phyloP scores from a whole-genome alignment of 495 filamentous ascomycete species.

The Opeltia flavorubescens region DNA sequence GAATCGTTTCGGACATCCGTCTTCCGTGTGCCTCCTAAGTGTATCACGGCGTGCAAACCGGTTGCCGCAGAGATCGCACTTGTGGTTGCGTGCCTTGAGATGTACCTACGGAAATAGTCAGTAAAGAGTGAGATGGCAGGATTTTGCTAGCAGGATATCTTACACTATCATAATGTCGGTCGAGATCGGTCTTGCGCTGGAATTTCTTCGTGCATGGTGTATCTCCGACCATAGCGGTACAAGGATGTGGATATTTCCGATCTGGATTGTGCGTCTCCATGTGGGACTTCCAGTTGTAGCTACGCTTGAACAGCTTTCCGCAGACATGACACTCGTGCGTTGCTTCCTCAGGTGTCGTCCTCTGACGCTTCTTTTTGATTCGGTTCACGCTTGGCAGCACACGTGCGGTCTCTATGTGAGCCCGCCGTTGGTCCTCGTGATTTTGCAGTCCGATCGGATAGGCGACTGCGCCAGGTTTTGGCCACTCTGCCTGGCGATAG shows the following conservation, averaged over 20 bases:
- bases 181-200: constrained; percentile 72
- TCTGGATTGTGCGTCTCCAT: constrained; percentile 78
- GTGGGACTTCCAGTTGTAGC: constrained; percentile 85
- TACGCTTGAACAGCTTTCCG: constrained; percentile 67
- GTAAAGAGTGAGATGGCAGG: constrained; percentile 8
- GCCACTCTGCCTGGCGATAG: constrained; percentile 9
- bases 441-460: constrained; percentile 6
- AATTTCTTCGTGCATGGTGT: constrained; percentile 51
- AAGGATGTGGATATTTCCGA: constrained; percentile 54
- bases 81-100: constrained; percentile 54
- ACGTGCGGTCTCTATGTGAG: constrained; percentile 11
- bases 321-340: constrained; percentile 67
- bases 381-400: constrained; percentile 16
- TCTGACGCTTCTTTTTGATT: constrained; percentile 31
- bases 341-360: constrained; percentile 60
- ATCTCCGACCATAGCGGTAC: constrained; percentile 39
- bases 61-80: constrained; percentile 57
- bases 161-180: constrained; percentile 69
- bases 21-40: constrained; percentile 63
- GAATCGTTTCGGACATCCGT: constrained; percentile 62
- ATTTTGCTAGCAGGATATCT: constrained; percentile 16
- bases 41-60: constrained; percentile 76
- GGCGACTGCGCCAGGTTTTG: constrained; percentile 8
- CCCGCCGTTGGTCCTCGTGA: constrained; percentile 7
- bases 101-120: constrained; percentile 37